phyloP scores from a whole-genome alignment of 805 yeast genomes.

The Yamadazyma philogaea region DNA sequence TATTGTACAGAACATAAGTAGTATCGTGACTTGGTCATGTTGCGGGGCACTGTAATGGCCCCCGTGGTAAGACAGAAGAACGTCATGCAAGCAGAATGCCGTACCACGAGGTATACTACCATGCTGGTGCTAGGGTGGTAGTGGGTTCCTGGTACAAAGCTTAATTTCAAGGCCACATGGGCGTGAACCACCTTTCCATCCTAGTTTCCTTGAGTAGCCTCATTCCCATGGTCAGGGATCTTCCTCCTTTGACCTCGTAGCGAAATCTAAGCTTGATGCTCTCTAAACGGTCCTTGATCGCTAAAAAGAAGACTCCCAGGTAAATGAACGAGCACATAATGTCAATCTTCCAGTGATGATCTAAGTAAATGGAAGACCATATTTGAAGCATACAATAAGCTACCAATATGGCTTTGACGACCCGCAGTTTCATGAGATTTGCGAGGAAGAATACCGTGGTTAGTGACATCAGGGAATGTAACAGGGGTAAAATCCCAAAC shows the following conservation, averaged over 20 bases:
- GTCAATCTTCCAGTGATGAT: conserved; percentile 70
- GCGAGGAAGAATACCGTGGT: conserved; percentile 42
- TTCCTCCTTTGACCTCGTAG: conserved; percentile 28
- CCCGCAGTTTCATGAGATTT: conserved; percentile 36
- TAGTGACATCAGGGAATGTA: conserved; percentile 67
- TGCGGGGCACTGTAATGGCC: too few relatives aligned
- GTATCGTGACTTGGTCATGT: neutral
- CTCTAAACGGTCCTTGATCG: conserved; percentile 14
- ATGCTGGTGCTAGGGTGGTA: too few relatives aligned
- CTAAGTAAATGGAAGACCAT: conserved; percentile 75
- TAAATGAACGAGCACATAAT: conserved; percentile 54
- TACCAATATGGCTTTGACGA: conserved; percentile 34
- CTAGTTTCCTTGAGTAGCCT: conserved; percentile 51
- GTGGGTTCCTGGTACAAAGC: too few relatives aligned
- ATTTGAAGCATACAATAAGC: conserved; percentile 55
- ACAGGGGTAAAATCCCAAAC: conserved; percentile 63
- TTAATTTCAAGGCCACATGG: conserved; percentile 12
- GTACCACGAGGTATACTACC: too few relatives aligned
- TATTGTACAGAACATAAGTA: neutral
- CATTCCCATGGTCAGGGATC: conserved; percentile 62
- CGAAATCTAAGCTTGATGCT: conserved; percentile 31
- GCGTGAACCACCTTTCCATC: conserved; percentile 55
- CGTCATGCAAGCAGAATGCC: too few relatives aligned
- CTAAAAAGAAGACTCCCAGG: conserved; percentile 15
- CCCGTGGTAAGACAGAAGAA: too few relatives aligned